Evolutionary conservation across 2,329 filamentous ascomycete species (phyloP).

Genomic region (Pleurostoma richardsiae): DNA sequence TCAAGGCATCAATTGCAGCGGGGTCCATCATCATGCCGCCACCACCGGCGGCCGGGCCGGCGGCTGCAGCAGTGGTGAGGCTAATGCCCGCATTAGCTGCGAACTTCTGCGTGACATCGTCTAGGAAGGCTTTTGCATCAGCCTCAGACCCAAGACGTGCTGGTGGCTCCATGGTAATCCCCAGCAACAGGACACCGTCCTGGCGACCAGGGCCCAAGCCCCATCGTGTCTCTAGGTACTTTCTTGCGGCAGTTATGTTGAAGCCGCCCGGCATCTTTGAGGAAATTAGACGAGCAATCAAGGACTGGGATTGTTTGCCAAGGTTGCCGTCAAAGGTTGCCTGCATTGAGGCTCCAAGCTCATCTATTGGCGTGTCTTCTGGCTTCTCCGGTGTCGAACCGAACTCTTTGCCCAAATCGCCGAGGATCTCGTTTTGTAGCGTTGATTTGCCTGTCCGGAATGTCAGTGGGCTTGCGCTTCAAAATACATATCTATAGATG

Average conservation of each 20-base stretch:
- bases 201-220: constrained; percentile 82
- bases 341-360: constrained; percentile 93
- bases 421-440: constrained; percentile 96
- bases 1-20: constrained; percentile 90
- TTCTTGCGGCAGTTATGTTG: constrained; percentile 93
- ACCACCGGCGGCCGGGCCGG: constrained; percentile 64
- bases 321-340: constrained; percentile 98
- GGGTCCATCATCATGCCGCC: constrained; percentile 99
- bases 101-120: constrained; percentile 86
- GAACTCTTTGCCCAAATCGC: constrained; percentile 97
- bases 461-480: constrained; percentile 1
- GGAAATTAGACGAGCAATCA: constrained; percentile 91
- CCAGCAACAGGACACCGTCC: constrained; percentile 82
- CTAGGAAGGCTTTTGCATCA: constrained; percentile 89
- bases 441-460: constrained; percentile 81
- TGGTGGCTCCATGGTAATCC: constrained; percentile 87
- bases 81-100: constrained; percentile 78
- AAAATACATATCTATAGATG: too few species aligned
- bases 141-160: constrained; percentile 82
- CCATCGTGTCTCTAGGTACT: constrained; percentile 93
- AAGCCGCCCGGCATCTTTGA: constrained; percentile 99
- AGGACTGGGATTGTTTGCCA: constrained; percentile 90
- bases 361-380: constrained; percentile 93
- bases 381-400: constrained; percentile 97
- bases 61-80: constrained; percentile 70